Percentiles rank a stretch among this genome's conserved stretches.
These are phyloP conservation scores for Chamaecyparis obtusa DNA, from an alignment of 75 land plant species.

Conservation along the genomic window DNA sequence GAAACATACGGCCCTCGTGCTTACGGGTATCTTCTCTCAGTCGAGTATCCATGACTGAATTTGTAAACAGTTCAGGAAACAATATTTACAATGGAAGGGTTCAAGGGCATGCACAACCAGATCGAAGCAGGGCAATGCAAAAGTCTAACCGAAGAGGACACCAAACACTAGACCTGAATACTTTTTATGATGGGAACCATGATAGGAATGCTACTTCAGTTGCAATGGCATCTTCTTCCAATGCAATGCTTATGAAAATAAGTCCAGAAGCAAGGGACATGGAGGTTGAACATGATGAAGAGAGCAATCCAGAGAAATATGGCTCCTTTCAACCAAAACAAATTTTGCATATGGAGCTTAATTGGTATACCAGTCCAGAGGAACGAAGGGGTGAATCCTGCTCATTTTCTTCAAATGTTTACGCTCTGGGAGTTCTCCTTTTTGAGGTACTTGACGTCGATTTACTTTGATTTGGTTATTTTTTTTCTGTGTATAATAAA, in stretches of 20 bases:
- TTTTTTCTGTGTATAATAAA: not conserved
- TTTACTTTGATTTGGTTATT: not conserved
- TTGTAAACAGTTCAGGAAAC: conserved; percentile 26
- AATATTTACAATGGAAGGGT: conserved; percentile 4
- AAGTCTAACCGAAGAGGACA: not conserved
- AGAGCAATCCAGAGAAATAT: conserved; percentile 11
- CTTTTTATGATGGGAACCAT: conserved; percentile 13
- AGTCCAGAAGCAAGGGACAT: not conserved
- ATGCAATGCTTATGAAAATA: conserved; percentile 11
- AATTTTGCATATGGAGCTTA: conserved; percentile 65
- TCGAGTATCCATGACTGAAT: conserved; percentile 76
- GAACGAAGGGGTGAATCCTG: conserved; percentile 48
- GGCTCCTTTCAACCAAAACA: conserved; percentile 55
- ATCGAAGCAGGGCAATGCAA: not conserved
- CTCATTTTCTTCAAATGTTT: conserved; percentile 82
- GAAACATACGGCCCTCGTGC: conserved; percentile 87
- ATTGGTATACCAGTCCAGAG: conserved; percentile 96
- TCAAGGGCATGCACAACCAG: not conserved
- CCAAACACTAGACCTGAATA: not conserved
- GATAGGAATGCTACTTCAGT: not conserved
- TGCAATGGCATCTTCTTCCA: conserved; percentile 11
- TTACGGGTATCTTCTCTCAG: conserved; percentile 75
- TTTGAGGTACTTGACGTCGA: conserved; percentile 65
- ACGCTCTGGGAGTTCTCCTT: conserved; percentile 81
- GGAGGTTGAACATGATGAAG: conserved; percentile 19